Percentiles rank a stretch among this genome's conserved stretches.
Conservation (phyloP, 176 grass and related monocot species). For the Oryza nivara region DNA sequence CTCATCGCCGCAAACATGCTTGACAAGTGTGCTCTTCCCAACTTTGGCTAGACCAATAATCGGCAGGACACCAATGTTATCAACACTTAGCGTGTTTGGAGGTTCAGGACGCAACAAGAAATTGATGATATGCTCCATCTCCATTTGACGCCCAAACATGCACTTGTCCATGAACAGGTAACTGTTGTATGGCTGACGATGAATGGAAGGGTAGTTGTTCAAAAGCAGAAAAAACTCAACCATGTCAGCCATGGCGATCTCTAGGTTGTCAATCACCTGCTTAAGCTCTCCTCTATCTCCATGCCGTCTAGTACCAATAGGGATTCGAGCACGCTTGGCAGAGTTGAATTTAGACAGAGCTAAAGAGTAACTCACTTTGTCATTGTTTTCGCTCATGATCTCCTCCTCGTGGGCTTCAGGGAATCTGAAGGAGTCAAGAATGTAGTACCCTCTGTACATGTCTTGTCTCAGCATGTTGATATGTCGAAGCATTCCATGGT, state of each 20-base stretch:
- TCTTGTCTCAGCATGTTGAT: not conserved
- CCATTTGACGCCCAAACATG: conserved; percentile 30
- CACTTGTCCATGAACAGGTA: not conserved
- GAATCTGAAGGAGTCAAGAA: conserved; percentile 10
- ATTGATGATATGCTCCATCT: not conserved
- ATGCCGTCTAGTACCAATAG: not conserved
- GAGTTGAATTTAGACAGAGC: conserved; percentile 18
- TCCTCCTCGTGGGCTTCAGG: not conserved
- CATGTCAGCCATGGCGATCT: conserved; percentile 4
- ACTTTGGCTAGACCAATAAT: conserved; percentile 35
- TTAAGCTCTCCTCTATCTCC: not conserved
- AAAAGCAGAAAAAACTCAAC: not conserved
- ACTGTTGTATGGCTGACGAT: not conserved
- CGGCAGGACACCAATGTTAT: not conserved
- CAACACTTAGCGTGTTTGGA: not conserved
- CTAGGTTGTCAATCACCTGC: conserved; percentile 1
- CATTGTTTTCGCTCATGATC: not conserved
- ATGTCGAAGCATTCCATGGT: conserved; percentile 1
- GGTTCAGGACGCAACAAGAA: conserved; percentile 5
- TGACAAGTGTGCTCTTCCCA: conserved; percentile 26
- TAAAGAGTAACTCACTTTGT: not conserved
- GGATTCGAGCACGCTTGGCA: not conserved
- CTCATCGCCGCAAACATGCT: conserved; percentile 1
- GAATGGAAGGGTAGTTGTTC: conserved; percentile 16
- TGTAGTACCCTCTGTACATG: not conserved